Percentiles rank a stretch among this genome's conserved stretches.
Evolutionary conservation across 805 yeast species (phyloP).

Genomic region (Zygosaccharomyces rouxii): DNA sequence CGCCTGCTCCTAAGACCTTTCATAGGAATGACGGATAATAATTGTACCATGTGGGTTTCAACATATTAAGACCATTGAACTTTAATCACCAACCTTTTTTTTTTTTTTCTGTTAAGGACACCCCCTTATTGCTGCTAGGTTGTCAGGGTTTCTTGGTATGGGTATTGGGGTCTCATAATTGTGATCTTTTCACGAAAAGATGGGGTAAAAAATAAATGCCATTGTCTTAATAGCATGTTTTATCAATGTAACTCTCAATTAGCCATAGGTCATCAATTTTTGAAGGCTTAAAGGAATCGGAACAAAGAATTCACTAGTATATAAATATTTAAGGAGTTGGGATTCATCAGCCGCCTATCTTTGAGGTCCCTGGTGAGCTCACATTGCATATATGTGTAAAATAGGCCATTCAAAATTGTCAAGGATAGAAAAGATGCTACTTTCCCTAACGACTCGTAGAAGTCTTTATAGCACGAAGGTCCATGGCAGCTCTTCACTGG

Average conservation of each 20-base stretch:
- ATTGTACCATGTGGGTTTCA: neutral
- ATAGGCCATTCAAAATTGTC: slow-evolving; percentile 13
- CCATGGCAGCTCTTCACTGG: slow-evolving; percentile 7
- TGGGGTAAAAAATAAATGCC: neutral
- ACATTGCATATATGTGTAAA: neutral
- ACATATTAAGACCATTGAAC: neutral
- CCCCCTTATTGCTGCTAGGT: neutral
- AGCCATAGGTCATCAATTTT: neutral
- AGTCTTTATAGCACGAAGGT: slow-evolving; percentile 8
- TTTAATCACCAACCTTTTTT: neutral
- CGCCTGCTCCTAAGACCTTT: neutral
- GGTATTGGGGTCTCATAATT: neutral
- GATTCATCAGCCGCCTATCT: neutral
- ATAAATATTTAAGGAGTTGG: neutral
- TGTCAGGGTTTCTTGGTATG: neutral
- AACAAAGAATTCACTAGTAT: neutral
- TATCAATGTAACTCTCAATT: neutral
- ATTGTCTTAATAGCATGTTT: neutral
- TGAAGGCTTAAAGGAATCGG: neutral
- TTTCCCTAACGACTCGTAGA: slow-evolving; percentile 2
- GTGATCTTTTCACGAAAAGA: neutral
- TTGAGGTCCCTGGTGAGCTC: neutral
- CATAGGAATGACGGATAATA: neutral
- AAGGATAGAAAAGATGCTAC: slow-evolving; percentile 13
- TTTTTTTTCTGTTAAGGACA: neutral